A percentile compares a stretch with the other conserved stretches of the same genome.
Conservation (phyloP, 176 grass and related monocot species). For the bread wheat (Triticum aestivum) region DNA sequence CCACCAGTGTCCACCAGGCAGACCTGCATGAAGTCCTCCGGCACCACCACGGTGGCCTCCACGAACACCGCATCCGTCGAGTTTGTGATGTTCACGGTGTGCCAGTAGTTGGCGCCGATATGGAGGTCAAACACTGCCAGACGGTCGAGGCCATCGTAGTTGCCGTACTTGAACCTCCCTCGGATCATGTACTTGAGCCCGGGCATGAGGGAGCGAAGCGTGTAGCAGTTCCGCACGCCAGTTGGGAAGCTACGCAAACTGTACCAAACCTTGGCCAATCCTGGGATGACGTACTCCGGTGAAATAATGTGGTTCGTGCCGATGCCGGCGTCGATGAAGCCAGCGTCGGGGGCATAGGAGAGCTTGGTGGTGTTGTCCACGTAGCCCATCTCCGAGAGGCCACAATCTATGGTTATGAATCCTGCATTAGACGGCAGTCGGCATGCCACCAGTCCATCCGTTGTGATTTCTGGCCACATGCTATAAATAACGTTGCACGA, state of each 20-base stretch:
- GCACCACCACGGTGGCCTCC: conserved; percentile 17
- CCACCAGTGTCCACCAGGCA: conserved; percentile 48
- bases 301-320: conserved; percentile 46
- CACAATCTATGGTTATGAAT: conserved; percentile 65
- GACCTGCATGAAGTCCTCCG: conserved; percentile 26
- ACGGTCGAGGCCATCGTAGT: conserved; percentile 34
- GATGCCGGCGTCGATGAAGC: conserved; percentile 27
- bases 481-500: no score
- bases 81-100: conserved; percentile 23
- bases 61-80: no score
- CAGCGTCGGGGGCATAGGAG: conserved; percentile 16
- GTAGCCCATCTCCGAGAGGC: conserved; percentile 26
- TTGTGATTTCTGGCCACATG: neutral
- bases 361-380: conserved; percentile 25
- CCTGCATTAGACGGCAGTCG: neutral
- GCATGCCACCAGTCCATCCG: no score
- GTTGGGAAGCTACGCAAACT: conserved; percentile 46
- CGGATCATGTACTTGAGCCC: conserved; percentile 43
- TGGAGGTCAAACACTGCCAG: conserved; percentile 44
- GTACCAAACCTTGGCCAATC: neutral
- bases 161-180: conserved; percentile 45
- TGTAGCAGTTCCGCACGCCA: conserved; percentile 35
- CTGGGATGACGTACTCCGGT: neutral
- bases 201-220: conserved; percentile 28
- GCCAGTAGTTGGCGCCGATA: conserved; percentile 31